These are phyloP conservation scores for Calocera cornea DNA, from an alignment of 768 basidiomycete genomes.

Conservation along the genomic window DNA sequence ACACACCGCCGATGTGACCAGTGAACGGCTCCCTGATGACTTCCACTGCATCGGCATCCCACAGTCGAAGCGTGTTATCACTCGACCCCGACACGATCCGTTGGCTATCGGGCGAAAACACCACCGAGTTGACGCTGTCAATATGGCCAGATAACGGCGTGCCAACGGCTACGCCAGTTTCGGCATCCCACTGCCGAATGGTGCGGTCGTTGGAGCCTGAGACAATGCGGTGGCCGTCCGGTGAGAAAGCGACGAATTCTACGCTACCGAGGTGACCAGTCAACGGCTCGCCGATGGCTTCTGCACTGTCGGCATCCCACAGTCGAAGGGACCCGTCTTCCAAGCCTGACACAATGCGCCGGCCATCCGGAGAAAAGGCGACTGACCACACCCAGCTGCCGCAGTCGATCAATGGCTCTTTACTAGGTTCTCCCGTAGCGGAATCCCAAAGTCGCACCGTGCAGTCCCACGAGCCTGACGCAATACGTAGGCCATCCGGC, in stretches of 20 bases:
- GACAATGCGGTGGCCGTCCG: slow-evolving; percentile 24
- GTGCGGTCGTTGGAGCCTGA: slow-evolving; percentile 16
- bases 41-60: not conserved
- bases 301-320: not conserved
- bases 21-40: not conserved
- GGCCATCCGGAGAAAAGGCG: slow-evolving; percentile 8
- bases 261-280: slow-evolving; percentile 19
- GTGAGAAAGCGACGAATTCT: slow-evolving; percentile 27
- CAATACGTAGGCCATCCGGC: not conserved
- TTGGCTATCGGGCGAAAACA: slow-evolving; percentile 4
- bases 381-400: not conserved
- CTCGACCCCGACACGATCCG: slow-evolving; percentile 7
- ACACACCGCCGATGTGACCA: not conserved
- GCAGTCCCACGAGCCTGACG: not conserved
- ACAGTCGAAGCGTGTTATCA: not conserved
- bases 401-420: not conserved
- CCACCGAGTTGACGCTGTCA: not conserved
- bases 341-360: slow-evolving; percentile 1
- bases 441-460: slow-evolving; percentile 6
- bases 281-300: not conserved
- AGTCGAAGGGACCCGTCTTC: not conserved
- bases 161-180: not conserved
- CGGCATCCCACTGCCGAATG: slow-evolving; percentile 9
- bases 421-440: not conserved
- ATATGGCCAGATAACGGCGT: slow-evolving; percentile 7